These are phyloP conservation scores for Cryptococcus sp. DNA, from an alignment of 1,284 basidiomycete species.

Conservation along the genomic window DNA sequence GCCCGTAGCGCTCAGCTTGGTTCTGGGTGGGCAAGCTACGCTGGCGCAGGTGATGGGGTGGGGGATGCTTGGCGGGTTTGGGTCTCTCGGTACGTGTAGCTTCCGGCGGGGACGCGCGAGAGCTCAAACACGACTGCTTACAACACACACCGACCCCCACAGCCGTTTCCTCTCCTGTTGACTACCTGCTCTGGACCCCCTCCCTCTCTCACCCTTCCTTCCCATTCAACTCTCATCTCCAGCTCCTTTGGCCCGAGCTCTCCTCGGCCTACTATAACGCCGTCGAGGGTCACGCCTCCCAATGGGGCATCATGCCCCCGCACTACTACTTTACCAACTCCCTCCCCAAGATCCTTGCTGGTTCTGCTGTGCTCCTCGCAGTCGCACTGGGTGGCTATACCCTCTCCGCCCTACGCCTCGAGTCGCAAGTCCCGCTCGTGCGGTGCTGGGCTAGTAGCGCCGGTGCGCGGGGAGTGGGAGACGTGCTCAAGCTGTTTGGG, in stretches of 20 bases:
- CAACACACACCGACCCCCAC: constrained; percentile 7
- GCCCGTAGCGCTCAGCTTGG: constrained; percentile 61
- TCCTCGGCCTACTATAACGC: constrained; percentile 81
- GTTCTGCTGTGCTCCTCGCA: constrained; percentile 59
- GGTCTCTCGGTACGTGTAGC: constrained; percentile 58
- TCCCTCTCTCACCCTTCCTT: constrained; percentile 34
- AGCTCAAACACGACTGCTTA: constrained; percentile 10
- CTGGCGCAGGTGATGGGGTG: constrained; percentile 55
- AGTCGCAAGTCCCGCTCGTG: background rate
- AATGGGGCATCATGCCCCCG: constrained; percentile 85
- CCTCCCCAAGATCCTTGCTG: constrained; percentile 75
- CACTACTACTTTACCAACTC: constrained; percentile 66
- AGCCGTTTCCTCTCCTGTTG: constrained; percentile 66
- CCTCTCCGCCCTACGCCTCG: background rate
- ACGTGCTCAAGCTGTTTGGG: constrained; percentile 22
- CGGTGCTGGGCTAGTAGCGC: background rate
- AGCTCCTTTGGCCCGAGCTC: constrained; percentile 82
- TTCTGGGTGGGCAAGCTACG: constrained; percentile 54
- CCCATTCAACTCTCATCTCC: constrained; percentile 36
- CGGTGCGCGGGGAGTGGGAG: background rate
- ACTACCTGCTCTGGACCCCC: constrained; percentile 78
- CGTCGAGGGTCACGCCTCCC: constrained; percentile 73
- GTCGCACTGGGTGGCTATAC: constrained; percentile 1
- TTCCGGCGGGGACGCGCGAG: background rate
- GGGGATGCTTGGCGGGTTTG: constrained; percentile 58